Base-by-base conservation (phyloP, 257 asterid genomes). In the Primulina tabacum region DNA sequence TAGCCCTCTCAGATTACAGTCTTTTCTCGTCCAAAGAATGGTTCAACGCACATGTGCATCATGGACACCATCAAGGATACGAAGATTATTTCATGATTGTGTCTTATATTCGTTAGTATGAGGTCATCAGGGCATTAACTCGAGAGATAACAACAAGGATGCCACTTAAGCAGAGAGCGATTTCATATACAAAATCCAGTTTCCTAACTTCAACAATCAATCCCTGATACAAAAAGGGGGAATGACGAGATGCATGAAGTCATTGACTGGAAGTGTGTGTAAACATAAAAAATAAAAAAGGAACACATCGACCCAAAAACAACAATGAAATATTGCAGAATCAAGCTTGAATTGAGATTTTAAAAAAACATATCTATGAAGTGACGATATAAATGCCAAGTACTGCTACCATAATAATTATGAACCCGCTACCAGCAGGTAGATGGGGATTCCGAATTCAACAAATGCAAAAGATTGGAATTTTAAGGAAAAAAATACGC, bases 101-200 rank as follows among this genome's bases (percentile, higher is more conserved):
- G 1, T 16, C 10, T 26, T 37, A 5, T 9, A 20, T 11, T 33
- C 34, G 28, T 52, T 29, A 30, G 53, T 2, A 6, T 9, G 34
- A 37, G 16, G 32, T 8, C n/a, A 7, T 24, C 34, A 68, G 69
- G 16, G 6, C 50, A 32, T 17, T 32, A 29, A 72, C 21, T 5
- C 18, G 11, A 5, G 6, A 20, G 1, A 29, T 24, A 0, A 14
- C 16, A 8, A 14, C 12, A 60, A 34, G 9, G 17, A 62, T 1
- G 24, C 61, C 58, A 30, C 64, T 11, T 33, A 43, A 28, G 33
- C 6, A 52, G 38, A 52, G 56, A 30, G 53, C 26, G 61, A 52
- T 56, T 62, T 50, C 64, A 4, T 38, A 68, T 62, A 29, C 69
- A 34, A 62, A 71, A 53, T 18, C 33, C 26, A 10, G 9, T 6